Evolutionary conservation across 495 filamentous ascomycete species (phyloP).

Genomic region (Mycothermus thermophilus): DNA sequence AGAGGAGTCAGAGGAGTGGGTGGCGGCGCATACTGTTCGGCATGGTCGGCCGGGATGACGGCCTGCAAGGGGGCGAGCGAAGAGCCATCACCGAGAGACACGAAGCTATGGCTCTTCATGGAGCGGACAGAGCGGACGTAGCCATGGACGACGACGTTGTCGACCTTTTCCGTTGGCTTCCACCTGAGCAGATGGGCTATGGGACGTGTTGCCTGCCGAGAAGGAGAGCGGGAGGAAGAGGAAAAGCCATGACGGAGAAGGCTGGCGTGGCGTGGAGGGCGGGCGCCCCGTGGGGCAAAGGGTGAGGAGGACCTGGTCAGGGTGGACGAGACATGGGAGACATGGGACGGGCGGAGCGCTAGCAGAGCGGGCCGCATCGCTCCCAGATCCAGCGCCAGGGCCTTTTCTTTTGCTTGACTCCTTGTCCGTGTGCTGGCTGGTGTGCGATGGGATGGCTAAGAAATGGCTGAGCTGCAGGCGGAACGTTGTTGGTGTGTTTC

Average conservation of each 20-base stretch:
- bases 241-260: no score
- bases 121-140: constrained; percentile 74
- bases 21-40: constrained; percentile 71
- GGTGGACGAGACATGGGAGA: constrained; percentile 5
- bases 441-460: no score
- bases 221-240: constrained; percentile 13
- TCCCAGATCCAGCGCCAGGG: no score
- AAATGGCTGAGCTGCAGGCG: no score
- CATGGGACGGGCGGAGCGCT: constrained; percentile 6
- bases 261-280: not conserved
- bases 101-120: constrained; percentile 73
- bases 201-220: constrained; percentile 10
- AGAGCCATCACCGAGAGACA: constrained; percentile 78
- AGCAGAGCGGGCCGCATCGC: constrained; percentile 12
- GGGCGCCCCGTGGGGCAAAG: not conserved
- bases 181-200: constrained; percentile 21
- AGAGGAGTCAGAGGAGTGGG: no score
- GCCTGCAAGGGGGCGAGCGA: constrained; percentile 67
- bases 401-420: no score
- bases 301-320: no score
- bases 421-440: no score
- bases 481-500: no score
- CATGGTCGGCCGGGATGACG: constrained; percentile 59
- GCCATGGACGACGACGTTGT: constrained; percentile 47
- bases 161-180: constrained; percentile 13